These are phyloP conservation scores for Pyricularia grisea DNA, from an alignment of 2,329 filamentous ascomycete genomes.

Conservation along the genomic window DNA sequence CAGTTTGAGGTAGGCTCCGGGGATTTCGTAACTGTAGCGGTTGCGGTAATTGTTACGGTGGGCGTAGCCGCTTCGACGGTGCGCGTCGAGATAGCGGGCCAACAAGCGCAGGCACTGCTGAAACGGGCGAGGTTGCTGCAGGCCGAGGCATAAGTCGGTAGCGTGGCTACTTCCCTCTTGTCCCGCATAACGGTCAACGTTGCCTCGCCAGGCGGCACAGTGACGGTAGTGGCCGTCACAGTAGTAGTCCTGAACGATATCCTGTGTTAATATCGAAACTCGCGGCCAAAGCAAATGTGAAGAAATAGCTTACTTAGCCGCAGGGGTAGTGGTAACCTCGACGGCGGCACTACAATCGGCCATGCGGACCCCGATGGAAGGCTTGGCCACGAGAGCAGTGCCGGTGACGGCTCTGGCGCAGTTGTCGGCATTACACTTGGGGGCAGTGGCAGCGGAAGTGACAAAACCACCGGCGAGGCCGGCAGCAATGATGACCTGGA, in stretches of 20 bases:
- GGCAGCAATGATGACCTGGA: neutral
- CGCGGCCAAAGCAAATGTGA: no score
- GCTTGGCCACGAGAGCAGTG: neutral
- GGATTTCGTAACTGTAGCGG: constrained; percentile 4
- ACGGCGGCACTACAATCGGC: neutral
- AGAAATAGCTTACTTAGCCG: neutral
- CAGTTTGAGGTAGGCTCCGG: neutral
- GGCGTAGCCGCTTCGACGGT: neutral
- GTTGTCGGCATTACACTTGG: constrained; percentile 2
- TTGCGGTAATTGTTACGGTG: constrained; percentile 1
- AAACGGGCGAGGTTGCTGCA: neutral
- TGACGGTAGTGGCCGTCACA: neutral
- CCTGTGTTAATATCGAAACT: neutral
- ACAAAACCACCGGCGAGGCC: neutral
- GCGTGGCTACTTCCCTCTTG: constrained; percentile 1
- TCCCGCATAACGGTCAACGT: neutral
- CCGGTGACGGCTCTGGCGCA: constrained; percentile 2
- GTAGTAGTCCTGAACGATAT: neutral
- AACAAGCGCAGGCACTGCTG: neutral
- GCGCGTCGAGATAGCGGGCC: neutral
- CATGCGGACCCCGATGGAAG: neutral
- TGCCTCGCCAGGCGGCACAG: neutral
- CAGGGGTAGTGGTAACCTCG: neutral
- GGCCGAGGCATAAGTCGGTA: neutral
- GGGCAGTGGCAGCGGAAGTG: neutral